Evolutionary conservation across 75 land plant genomes (phyloP).

Genomic region (Chamaecyparis obtusa): DNA sequence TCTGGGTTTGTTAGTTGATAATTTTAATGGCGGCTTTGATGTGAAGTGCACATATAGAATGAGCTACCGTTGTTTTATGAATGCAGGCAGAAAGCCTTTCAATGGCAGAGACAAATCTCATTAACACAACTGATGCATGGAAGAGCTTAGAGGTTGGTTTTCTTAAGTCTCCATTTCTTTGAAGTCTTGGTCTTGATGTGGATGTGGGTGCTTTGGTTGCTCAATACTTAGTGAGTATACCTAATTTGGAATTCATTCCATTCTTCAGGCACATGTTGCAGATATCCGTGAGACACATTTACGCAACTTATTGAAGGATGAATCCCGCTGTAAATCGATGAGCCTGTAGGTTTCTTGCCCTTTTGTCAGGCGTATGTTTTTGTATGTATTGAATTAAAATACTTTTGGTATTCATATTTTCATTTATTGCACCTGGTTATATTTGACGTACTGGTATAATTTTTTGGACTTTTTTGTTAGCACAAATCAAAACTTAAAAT

Average conservation of each 20-base stretch:
- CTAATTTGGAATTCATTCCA: background rate
- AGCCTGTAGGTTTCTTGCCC: conserved; percentile 44
- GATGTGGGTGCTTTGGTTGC: background rate
- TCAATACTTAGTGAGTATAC: background rate
- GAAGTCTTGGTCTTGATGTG: background rate
- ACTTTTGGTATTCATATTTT: background rate
- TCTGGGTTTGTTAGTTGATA: background rate
- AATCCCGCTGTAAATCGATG: conserved; percentile 79
- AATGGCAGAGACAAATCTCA: conserved; percentile 44
- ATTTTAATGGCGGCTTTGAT: background rate
- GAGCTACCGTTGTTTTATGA: background rate
- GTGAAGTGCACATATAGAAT: background rate
- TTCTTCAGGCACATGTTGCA: conserved; percentile 68
- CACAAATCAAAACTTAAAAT: background rate
- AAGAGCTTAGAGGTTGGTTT: conserved; percentile 53
- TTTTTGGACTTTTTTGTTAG: background rate
- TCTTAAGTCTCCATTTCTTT: background rate
- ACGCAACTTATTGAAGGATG: conserved; percentile 74
- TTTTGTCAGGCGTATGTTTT: background rate
- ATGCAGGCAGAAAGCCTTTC: conserved; percentile 16
- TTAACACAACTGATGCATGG: conserved; percentile 50
- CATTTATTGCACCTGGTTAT: background rate
- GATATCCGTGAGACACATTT: conserved; percentile 72
- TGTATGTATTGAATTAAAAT: background rate
- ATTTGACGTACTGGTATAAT: background rate